Base-by-base conservation (phyloP, 2,329 filamentous ascomycete species). In the Hypocreales sp. region DNA sequence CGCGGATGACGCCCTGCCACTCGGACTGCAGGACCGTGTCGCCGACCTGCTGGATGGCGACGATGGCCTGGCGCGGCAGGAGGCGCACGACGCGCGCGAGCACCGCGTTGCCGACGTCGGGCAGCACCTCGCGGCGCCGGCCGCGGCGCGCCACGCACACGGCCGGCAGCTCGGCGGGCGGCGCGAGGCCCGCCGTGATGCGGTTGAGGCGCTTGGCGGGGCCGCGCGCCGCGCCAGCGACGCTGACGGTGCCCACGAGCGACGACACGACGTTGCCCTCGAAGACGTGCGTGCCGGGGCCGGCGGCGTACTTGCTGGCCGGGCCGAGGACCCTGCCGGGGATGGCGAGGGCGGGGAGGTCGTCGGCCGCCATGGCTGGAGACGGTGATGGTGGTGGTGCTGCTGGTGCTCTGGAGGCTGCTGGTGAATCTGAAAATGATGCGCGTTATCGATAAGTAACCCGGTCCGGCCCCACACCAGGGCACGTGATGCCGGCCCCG, bases 71-170 rank as follows among this genome's bases (percentile, higher is more conserved):
- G 35, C 79, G 73, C 25, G 81, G 78, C 50, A 80, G 78, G 31
- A 94, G 77, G 25, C 87, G 77, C 20, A 82, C 82, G 22, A 98
- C 81, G 20, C 79, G 73, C 36, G 81, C 84, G 21, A 98, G 68
- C 21, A 95, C 82, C 11, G 74, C 63, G 40, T 79, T 79, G 44
- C 75, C 71, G 22, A 94, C 81, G 39, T 80, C 72, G 2, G 90
- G 90, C 7, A 94, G 65, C 28, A 84, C 70, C 49, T 83, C 79
- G 34, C 70, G 68, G 48, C 69, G 71, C 40, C 44, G 44, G 8
- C 50, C 51, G 30, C 59, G 51, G 17, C 60, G 53, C 25, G 61
- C 55, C 19, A 77, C 67, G 7, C 70, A 73, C 30, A 76, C 55
- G 9, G 60, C 68, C 8, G 66, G 55, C 4, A 65, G 55, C 25